Evolutionary conservation across 2,329 filamentous ascomycete genomes (phyloP).

Genomic region (Colletotrichum sp.): DNA sequence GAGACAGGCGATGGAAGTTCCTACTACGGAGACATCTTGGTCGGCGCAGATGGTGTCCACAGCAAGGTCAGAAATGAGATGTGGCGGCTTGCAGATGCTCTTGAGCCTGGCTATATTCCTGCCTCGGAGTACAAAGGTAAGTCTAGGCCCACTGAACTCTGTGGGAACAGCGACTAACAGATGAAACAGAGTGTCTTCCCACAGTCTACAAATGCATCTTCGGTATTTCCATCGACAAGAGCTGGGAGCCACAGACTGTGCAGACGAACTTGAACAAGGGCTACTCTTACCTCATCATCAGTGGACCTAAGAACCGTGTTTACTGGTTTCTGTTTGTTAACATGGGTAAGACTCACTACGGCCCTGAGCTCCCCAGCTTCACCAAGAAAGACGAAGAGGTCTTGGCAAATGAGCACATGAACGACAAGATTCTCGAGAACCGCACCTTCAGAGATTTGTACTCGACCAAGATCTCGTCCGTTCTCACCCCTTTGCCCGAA

Average conservation of each 20-base stretch:
- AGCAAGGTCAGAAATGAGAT: constrained; percentile 38
- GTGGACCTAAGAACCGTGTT: constrained; percentile 30
- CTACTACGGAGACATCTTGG: not conserved
- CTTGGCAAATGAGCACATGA: constrained; percentile 28
- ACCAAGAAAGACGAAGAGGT: constrained; percentile 33
- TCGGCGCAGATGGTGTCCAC: constrained; percentile 44
- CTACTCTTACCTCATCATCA: constrained; percentile 29
- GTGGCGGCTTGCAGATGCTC: constrained; percentile 24
- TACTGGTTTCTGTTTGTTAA: constrained; percentile 41
- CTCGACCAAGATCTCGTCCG: constrained; percentile 28
- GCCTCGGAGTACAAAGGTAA: constrained; percentile 20
- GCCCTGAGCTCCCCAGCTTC: constrained; percentile 29
- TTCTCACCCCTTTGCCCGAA: constrained; percentile 37
- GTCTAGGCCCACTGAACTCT: accelerated
- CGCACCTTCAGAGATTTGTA: constrained; percentile 35
- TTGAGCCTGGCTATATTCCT: constrained; percentile 28
- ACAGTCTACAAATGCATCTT: constrained; percentile 39
- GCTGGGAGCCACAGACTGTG: constrained; percentile 20
- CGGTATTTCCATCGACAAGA: constrained; percentile 37
- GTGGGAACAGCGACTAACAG: not conserved
- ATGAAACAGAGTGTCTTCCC: not conserved
- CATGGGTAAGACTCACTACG: not conserved
- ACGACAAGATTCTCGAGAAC: constrained; percentile 25
- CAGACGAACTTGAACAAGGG: constrained; percentile 27
- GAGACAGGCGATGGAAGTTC: not conserved